A percentile compares a stretch with the other conserved stretches of the same genome.
These are phyloP conservation scores for Wallacemonas sp. DNA, from an alignment of 208 protist species.

Conservation along the genomic window DNA sequence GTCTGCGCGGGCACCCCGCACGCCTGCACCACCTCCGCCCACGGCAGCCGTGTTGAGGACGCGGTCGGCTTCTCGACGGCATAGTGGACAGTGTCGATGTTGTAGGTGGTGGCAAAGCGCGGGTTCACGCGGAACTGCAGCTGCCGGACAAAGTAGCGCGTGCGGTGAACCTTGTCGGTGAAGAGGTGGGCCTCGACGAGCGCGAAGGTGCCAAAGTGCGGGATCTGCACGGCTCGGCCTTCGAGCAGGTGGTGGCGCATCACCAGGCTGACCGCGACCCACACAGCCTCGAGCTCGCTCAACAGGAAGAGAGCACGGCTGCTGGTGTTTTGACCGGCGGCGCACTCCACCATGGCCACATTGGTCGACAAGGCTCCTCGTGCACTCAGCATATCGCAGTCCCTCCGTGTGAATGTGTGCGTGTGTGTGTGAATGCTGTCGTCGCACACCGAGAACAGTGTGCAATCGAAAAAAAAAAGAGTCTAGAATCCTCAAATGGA, in stretches of 20 bases:
- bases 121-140: constrained; percentile 41
- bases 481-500: no score
- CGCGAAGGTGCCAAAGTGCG: constrained; percentile 17
- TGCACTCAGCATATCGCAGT: constrained; percentile 82
- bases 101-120: constrained; percentile 35
- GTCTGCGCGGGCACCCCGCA: constrained; percentile 71
- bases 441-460: no score
- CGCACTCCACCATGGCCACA: constrained; percentile 83
- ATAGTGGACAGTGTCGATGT: constrained; percentile 32
- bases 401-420: no score
- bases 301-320: constrained; percentile 75
- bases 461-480: no score
- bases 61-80: constrained; percentile 30
- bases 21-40: constrained; percentile 66
- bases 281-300: constrained; percentile 83
- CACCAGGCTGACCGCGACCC: constrained; percentile 66
- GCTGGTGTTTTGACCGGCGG: constrained; percentile 56
- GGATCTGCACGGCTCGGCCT: constrained; percentile 28
- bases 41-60: constrained; percentile 35
- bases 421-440: no score
- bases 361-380: constrained; percentile 76
- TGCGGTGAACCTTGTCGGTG: constrained; percentile 22
- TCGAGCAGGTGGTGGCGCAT: constrained; percentile 64
- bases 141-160: constrained; percentile 34
- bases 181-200: constrained; percentile 9